Conservation (phyloP, 2,329 filamentous ascomycete genomes). For the Aureobasidium subglaciale region DNA sequence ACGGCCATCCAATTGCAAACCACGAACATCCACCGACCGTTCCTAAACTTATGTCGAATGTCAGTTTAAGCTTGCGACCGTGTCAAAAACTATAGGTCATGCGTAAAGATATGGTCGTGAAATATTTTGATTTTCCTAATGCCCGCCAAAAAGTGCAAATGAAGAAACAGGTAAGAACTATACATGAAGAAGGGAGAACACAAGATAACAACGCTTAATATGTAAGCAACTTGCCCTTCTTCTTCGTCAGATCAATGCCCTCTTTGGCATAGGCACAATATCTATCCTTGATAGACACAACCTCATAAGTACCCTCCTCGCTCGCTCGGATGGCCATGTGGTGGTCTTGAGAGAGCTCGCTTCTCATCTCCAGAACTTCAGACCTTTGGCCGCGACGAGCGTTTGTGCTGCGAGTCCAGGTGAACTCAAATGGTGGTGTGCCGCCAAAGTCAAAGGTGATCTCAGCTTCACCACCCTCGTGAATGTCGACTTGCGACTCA, state of each 20-base stretch:
- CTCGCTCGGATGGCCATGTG: slow-evolving; percentile 75
- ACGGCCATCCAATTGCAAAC: too few relatives aligned
- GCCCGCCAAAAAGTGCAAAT: not conserved
- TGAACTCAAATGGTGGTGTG: slow-evolving; percentile 94
- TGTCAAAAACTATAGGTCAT: too few relatives aligned
- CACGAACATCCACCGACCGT: too few relatives aligned
- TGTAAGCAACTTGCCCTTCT: slow-evolving; percentile 27
- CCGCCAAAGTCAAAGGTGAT: slow-evolving; percentile 94
- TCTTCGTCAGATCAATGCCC: slow-evolving; percentile 39
- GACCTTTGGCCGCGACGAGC: slow-evolving; percentile 69
- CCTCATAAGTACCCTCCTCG: slow-evolving; percentile 95
- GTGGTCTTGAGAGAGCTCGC: slow-evolving; percentile 76
- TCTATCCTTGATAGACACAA: slow-evolving; percentile 89
- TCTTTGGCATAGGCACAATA: slow-evolving; percentile 83
- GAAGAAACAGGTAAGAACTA: not conserved
- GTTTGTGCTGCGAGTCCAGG: slow-evolving; percentile 87
- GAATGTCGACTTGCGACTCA: slow-evolving; percentile 80
- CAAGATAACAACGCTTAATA: slow-evolving; percentile 22
- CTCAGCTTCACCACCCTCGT: slow-evolving; percentile 90
- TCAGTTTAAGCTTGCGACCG: too few relatives aligned
- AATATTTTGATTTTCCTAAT: not conserved
- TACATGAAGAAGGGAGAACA: not conserved
- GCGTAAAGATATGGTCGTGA: too few relatives aligned
- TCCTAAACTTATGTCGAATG: too few relatives aligned
- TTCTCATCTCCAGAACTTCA: slow-evolving; percentile 80